Base-by-base conservation (phyloP, 139 green algal species). In the Volvox reticuliferus region DNA sequence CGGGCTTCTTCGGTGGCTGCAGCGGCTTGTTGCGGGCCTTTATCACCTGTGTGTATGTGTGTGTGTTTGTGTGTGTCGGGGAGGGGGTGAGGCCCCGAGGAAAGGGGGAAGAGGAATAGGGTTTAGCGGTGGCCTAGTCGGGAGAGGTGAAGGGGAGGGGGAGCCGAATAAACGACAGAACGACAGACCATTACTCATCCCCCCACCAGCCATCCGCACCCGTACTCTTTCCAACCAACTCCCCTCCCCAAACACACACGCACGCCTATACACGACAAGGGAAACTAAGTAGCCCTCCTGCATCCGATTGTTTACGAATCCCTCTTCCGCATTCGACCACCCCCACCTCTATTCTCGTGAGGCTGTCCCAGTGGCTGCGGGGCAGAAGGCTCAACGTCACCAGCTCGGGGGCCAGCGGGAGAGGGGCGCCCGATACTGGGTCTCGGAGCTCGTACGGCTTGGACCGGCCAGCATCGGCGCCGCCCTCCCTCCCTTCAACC, bases 21-120 rank as follows among this genome's bases (percentile, higher is more conserved):
- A 98, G 92, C 0, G 98, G 95, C 89, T 99, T 99, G 94, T 98
- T 99, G 68, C 98, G 93, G 37, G 95, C 96, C 93, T 99, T 98
- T 93, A 99, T 99, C n/a, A 90, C 73, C 84, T 89, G 84, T 14
- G 69, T 30, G n/a, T 62, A 2, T 55, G 55, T 44, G 22, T 12
- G 61, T 55, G 21, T 28, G 36, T 24, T 28, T 18, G 50, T 6
- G 50, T 14, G 79, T 24, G 55, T 18, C 44, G 78, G 95, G 50
- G 98, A 92, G 88, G 97, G 94, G 28, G 96, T 19, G 30, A 36
- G 44, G n/a, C n/a, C n/a, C n/a, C n/a, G 79, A 35, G 22, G 44
- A 50, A 71, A 26, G 21, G 9, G 68, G 14, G 68, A 77, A 77
- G 68, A 26, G 68, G 30, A 77, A 21, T 17, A 32, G 68, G 62